A percentile compares a stretch with the other conserved stretches of the same genome.
Conservation (phyloP, 495 filamentous ascomycete genomes). For the Pseudoneurospora amorphoporcata region DNA sequence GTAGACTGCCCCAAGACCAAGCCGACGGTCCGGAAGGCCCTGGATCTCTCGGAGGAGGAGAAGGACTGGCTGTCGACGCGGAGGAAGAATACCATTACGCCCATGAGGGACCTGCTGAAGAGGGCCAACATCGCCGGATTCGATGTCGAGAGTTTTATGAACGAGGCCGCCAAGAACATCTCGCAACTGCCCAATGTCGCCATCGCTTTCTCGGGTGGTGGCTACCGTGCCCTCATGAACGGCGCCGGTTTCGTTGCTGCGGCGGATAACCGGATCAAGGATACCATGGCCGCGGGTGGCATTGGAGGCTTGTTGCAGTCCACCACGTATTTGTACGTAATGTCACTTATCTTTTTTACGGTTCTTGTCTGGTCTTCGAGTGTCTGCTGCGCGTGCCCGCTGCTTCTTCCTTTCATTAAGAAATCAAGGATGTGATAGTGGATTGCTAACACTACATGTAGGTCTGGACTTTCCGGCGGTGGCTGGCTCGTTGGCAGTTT, state of each 20-base stretch:
- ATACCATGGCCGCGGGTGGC: constrained; percentile 54
- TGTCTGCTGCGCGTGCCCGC: not conserved
- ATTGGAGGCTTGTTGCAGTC: constrained; percentile 81
- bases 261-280: constrained; percentile 65
- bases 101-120: constrained; percentile 64
- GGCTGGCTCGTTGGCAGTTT: constrained; percentile 82
- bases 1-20: constrained; percentile 41
- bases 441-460: constrained; percentile 3
- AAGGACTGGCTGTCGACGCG: constrained; percentile 50
- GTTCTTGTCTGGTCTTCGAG: not conserved
- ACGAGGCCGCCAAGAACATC: constrained; percentile 44
- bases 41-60: constrained; percentile 54
- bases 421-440: not conserved
- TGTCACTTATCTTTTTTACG: not conserved
- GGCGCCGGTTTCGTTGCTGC: constrained; percentile 83
- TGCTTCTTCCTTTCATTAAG: not conserved
- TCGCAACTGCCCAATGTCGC: constrained; percentile 55
- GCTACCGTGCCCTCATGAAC: constrained; percentile 80
- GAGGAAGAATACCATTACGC: constrained; percentile 45
- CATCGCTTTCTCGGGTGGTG: constrained; percentile 57
- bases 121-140: constrained; percentile 66
- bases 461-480: constrained; percentile 72
- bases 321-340: constrained; percentile 56
- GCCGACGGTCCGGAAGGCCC: constrained; percentile 43
- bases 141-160: constrained; percentile 63